Base-by-base conservation (phyloP, 495 filamentous ascomycete genomes). In the Corynascus novoguineensis region DNA sequence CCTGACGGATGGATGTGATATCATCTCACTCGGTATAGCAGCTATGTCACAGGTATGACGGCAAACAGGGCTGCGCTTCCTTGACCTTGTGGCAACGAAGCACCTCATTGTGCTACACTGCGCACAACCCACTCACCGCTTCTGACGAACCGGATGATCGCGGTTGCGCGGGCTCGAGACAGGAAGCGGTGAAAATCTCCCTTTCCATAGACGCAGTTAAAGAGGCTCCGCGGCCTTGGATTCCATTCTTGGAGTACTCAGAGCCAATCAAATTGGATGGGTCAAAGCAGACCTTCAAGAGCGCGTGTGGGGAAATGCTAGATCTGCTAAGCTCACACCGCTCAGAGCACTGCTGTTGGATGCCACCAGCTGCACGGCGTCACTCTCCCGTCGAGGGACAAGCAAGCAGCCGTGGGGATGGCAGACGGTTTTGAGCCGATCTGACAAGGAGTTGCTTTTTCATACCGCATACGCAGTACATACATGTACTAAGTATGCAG, bases 261-360 rank as follows among this genome's bases (percentile, higher is more conserved):
- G 24, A 60, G 40, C 64, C 64, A 64, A 64, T 64, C 24, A 60
- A 57, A 22, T n/a, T 53, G 27, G 34, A 44, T 40, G 52, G 25
- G 40, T 37, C 41, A 54, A 35, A 44, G 45, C 9, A 4, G 22
- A 21, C 40, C 24, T 53, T 34, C 14, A 41, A 7, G 17, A 55
- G 50, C 12, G 40, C 38, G 31, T 35, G 58, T 11, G 58, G 53
- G 29, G 53, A 50, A 29, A 60, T 51, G 38, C 53, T 41, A 38
- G 47, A 56, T 57, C 45, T 21, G 24, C 19, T 60, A 48, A 42
- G 38, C n/a, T 31, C 29, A 61, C 49, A 53, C 53, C 54, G 53
- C 59, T 40, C 15, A 8, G n/a, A 6, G n/a, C 1, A 7, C n/a
- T 9, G n/a, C 40, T 29, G 38, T 53, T 53, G 41, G 40, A 25